Evolutionary conservation across 2,329 filamentous ascomycete species (phyloP).

Genomic region (Aspergillaceae sp.): DNA sequence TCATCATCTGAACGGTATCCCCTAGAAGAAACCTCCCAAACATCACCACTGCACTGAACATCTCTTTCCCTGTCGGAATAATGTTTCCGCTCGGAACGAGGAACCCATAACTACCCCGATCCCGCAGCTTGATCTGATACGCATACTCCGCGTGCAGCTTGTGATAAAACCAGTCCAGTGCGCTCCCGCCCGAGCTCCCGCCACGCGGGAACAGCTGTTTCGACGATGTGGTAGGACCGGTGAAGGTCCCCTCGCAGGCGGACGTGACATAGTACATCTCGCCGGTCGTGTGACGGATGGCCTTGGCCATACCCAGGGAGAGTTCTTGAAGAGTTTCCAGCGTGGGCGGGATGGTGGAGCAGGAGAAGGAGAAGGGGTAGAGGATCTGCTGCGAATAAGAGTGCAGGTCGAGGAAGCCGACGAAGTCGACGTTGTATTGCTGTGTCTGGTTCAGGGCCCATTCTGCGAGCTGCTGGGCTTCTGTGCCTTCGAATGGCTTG

Average conservation of each 20-base stretch:
- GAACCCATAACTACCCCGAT: conserved; percentile 92
- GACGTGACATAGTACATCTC: conserved; percentile 70
- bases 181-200: conserved; percentile 72
- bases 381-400: conserved; percentile 93
- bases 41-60: conserved; percentile 73
- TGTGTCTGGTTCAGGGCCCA: conserved; percentile 77
- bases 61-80: conserved; percentile 78
- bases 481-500: conserved; percentile 70
- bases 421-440: conserved; percentile 62
- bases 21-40: conserved; percentile 60
- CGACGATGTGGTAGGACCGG: neutral
- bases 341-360: conserved; percentile 66
- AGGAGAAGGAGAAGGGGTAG: conserved; percentile 86
- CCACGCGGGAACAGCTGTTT: conserved; percentile 44
- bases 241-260: conserved; percentile 73
- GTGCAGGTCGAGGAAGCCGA: conserved; percentile 84
- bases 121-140: conserved; percentile 87
- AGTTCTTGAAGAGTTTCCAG: conserved; percentile 89
- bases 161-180: conserved; percentile 93
- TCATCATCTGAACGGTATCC: conserved; percentile 1
- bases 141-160: conserved; percentile 72
- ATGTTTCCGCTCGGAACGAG: conserved; percentile 80
- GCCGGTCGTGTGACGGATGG: conserved; percentile 70
- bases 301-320: conserved; percentile 77
- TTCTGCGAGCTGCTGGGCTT: conserved; percentile 63